These are phyloP conservation scores for Phaeomoniella chlamydospora DNA, from an alignment of 2,329 filamentous ascomycete genomes.

Conservation along the genomic window DNA sequence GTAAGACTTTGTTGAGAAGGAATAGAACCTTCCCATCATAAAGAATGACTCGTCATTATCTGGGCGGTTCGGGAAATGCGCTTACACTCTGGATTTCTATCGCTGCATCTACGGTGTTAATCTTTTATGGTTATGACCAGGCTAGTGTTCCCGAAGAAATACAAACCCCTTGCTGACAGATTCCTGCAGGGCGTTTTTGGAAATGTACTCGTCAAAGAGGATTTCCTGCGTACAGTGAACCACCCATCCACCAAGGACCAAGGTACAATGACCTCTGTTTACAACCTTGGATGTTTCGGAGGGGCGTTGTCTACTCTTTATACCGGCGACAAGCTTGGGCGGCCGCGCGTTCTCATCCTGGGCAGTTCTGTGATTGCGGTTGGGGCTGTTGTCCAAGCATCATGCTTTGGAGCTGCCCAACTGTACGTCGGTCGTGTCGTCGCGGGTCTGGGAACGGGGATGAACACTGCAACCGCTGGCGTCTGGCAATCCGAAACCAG, in stretches of 20 bases:
- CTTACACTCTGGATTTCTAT: no score
- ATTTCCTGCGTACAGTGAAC: conserved; percentile 21
- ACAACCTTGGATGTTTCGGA: conserved; percentile 46
- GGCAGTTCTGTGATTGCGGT: conserved; percentile 34
- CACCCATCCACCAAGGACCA: background rate
- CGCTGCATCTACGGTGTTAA: no score
- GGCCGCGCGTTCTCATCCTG: conserved; percentile 31
- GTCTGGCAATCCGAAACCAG: conserved; percentile 29
- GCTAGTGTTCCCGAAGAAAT: no score
- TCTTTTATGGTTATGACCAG: no score
- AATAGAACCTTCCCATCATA: no score
- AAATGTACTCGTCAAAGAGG: conserved; percentile 38
- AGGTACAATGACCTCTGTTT: conserved; percentile 40
- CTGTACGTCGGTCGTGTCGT: conserved; percentile 36
- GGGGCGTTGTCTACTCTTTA: conserved; percentile 34
- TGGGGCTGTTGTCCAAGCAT: conserved; percentile 32
- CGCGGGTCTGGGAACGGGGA: conserved; percentile 33
- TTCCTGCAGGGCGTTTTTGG: no score
- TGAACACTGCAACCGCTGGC: conserved; percentile 33
- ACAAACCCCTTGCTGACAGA: no score
- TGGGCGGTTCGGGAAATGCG: no score
- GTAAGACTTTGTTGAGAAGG: no score
- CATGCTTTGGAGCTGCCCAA: conserved; percentile 27
- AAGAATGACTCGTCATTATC: no score
- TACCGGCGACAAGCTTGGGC: conserved; percentile 32